A percentile compares a stretch with the other conserved stretches of the same genome.
Evolutionary conservation across 2,329 filamentous ascomycete genomes (phyloP).

Genomic region (Xylaria polymorpha): DNA sequence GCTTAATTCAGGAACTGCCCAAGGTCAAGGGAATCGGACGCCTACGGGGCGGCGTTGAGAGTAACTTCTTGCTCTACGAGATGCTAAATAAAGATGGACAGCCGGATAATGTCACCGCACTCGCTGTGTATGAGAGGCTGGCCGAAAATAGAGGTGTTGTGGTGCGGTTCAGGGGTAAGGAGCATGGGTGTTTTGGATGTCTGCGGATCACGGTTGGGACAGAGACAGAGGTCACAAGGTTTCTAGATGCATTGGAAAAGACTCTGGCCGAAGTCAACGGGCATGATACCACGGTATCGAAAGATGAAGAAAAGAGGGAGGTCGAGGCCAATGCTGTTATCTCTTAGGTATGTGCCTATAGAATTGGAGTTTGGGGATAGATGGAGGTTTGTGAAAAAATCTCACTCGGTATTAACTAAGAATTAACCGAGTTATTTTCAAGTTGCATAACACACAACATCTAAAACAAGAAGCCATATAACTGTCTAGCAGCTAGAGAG

Average conservation of each 20-base stretch:
- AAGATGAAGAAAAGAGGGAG: conserved; percentile 54
- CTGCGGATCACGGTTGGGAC: conserved; percentile 93
- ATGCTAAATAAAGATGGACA: conserved; percentile 78
- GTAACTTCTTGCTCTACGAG: conserved; percentile 93
- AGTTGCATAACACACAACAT: background rate
- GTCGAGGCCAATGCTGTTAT: conserved; percentile 52
- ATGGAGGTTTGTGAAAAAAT: background rate
- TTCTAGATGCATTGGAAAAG: conserved; percentile 74
- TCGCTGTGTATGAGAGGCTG: conserved; percentile 84
- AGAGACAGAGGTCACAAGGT: conserved; percentile 82
- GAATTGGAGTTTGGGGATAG: conserved; percentile 18
- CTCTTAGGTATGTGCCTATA: conserved; percentile 46
- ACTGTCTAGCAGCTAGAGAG: background rate
- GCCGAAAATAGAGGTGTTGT: conserved; percentile 91
- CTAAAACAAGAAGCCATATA: background rate
- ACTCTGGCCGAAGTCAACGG: conserved; percentile 61
- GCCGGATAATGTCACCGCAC: conserved; percentile 81
- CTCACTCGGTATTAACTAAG: background rate
- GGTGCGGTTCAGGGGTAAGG: conserved; percentile 92
- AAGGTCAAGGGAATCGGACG: conserved; percentile 81
- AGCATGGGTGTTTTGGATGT: conserved; percentile 88
- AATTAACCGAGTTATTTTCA: background rate
- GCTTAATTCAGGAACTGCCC: conserved; percentile 78
- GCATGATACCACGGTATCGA: conserved; percentile 33
- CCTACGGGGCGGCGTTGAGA: conserved; percentile 80